phyloP scores from a whole-genome alignment of 768 basidiomycete genomes.

The Tulasnella sp. region DNA sequence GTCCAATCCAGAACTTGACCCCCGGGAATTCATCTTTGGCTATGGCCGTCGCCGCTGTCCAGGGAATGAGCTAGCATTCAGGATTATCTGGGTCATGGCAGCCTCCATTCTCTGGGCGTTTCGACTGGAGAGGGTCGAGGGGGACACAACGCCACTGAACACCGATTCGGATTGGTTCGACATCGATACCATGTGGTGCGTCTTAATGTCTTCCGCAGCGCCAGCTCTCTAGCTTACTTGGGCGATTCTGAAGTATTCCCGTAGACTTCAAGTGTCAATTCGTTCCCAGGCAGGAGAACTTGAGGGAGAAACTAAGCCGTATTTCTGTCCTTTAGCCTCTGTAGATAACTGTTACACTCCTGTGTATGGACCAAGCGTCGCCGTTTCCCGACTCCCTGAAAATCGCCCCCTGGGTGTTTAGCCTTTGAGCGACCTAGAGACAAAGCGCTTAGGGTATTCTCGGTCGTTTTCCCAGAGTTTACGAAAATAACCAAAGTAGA shows the following conservation, averaged over 20 bases:
- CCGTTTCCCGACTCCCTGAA: too few relatives aligned
- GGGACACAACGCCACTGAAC: background rate
- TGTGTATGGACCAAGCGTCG: too few relatives aligned
- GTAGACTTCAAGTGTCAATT: too few relatives aligned
- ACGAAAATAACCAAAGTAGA: too few relatives aligned
- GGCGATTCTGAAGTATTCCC: background rate
- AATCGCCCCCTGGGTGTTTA: too few relatives aligned
- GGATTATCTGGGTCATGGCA: background rate
- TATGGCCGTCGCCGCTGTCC: slow-evolving; percentile 14
- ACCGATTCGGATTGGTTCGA: background rate
- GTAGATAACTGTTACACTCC: too few relatives aligned
- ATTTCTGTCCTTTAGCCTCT: too few relatives aligned
- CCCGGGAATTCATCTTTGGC: background rate
- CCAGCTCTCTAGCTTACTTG: background rate
- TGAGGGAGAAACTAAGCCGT: too few relatives aligned
- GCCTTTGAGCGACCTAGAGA: too few relatives aligned
- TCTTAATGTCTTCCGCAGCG: background rate
- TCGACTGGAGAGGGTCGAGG: background rate
- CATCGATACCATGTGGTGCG: background rate
- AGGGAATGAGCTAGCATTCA: background rate
- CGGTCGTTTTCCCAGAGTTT: too few relatives aligned
- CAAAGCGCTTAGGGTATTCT: too few relatives aligned
- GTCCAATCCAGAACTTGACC: slow-evolving; percentile 11
- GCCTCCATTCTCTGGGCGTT: slow-evolving; percentile 1
- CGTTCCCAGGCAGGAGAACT: too few relatives aligned